phyloP scores from a whole-genome alignment of 257 asterid genomes.

The Apocynum venetum region DNA sequence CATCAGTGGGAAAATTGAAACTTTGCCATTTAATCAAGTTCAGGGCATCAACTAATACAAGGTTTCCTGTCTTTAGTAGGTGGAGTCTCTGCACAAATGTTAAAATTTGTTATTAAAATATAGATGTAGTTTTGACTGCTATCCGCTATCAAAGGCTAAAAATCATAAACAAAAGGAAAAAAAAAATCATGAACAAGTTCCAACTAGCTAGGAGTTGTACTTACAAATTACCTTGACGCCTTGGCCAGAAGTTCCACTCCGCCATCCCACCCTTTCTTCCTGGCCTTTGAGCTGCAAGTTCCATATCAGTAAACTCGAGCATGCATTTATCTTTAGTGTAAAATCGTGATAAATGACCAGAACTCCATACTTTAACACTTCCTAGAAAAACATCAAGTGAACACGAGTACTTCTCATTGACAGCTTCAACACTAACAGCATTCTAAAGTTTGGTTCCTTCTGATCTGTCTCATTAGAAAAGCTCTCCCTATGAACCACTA shows the following conservation, averaged over 20 bases:
- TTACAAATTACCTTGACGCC: slow-evolving; percentile 65
- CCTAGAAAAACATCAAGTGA: slow-evolving; percentile 71
- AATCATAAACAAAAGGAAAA: background rate
- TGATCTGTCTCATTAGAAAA: slow-evolving; percentile 46
- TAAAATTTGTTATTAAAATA: slow-evolving; percentile 12
- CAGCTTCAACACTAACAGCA: slow-evolving; percentile 63
- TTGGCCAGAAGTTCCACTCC: slow-evolving; percentile 76
- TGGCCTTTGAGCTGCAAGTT: slow-evolving; percentile 53
- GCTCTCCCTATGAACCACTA: slow-evolving; percentile 64
- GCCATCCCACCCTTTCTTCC: slow-evolving; percentile 60
- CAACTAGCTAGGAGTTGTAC: slow-evolving; percentile 1
- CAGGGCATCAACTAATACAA: slow-evolving; percentile 62
- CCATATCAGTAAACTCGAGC: slow-evolving; percentile 50
- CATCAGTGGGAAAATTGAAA: slow-evolving; percentile 85
- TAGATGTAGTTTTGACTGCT: background rate
- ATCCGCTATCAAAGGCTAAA: background rate
- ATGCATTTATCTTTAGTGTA: slow-evolving; percentile 52
- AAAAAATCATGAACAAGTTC: background rate
- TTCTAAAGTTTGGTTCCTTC: slow-evolving; percentile 44
- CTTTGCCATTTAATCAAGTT: slow-evolving; percentile 79
- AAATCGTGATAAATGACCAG: slow-evolving; percentile 64
- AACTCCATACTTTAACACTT: slow-evolving; percentile 75
- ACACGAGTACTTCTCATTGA: slow-evolving; percentile 44
- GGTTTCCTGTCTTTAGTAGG: slow-evolving; percentile 69
- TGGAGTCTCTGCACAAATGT: slow-evolving; percentile 54